phyloP scores from a whole-genome alignment of 2,329 filamentous ascomycete species.

The Helicocarpus griseus region DNA sequence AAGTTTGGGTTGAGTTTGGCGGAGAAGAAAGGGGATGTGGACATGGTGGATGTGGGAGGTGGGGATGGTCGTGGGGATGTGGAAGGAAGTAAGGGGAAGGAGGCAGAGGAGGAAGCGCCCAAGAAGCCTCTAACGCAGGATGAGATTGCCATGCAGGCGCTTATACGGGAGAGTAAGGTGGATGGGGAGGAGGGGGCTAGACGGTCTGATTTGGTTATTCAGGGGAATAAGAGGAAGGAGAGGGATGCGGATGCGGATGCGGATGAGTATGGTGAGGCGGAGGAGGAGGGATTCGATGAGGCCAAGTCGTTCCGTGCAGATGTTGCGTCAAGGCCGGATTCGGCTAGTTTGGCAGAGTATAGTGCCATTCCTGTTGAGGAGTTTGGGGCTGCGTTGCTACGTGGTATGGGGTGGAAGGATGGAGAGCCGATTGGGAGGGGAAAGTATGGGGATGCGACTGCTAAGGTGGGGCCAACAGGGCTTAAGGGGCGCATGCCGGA shows the following conservation, averaged over 20 bases:
- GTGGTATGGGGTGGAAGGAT: constrained; percentile 92
- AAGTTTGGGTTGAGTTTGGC: constrained; percentile 47
- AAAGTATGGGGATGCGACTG: constrained; percentile 35
- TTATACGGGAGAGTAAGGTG: constrained; percentile 47
- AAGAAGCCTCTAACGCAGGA: constrained; percentile 44
- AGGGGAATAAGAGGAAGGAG: constrained; percentile 22
- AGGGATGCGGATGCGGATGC: constrained; percentile 17
- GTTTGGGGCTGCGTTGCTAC: constrained; percentile 80
- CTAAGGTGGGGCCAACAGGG: constrained; percentile 30
- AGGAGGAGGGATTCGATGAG: constrained; percentile 32
- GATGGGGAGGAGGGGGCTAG: constrained; percentile 14
- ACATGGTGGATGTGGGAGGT: constrained; percentile 9
- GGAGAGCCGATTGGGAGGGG: constrained; percentile 50
- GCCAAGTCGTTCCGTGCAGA: constrained; percentile 59
- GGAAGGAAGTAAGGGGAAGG: constrained; percentile 21
- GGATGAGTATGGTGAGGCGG: constrained; percentile 31
- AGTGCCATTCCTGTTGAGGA: constrained; percentile 84
- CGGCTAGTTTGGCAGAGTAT: constrained; percentile 73
- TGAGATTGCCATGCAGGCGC: constrained; percentile 55
- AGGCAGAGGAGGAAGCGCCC: constrained; percentile 13
- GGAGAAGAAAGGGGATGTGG: constrained; percentile 23
- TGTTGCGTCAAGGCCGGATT: constrained; percentile 61
- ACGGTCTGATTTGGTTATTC: constrained; percentile 46
- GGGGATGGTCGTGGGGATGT: constrained; percentile 9
- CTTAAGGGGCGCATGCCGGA: constrained; percentile 56